phyloP scores from a whole-genome alignment of 2,329 filamentous ascomycete species.

The Fusarium poae region DNA sequence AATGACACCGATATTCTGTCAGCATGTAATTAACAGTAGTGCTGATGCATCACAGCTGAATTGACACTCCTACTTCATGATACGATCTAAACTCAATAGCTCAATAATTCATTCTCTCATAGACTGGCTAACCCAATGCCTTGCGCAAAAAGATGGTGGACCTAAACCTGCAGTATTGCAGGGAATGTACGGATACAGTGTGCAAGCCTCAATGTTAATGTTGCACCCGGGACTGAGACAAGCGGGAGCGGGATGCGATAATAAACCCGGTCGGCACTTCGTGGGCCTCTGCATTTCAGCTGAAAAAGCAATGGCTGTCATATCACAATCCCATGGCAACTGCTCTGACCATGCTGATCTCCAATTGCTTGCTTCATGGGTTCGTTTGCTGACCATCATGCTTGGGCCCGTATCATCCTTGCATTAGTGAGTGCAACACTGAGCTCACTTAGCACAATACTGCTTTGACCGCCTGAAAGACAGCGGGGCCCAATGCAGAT shows the following conservation, averaged over 20 bases:
- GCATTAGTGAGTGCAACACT: constrained; percentile 15
- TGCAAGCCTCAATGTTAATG: background rate
- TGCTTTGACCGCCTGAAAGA: constrained; percentile 14
- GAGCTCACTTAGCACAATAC: constrained; percentile 10
- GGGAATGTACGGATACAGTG: background rate
- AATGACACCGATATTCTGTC: background rate
- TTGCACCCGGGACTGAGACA: background rate
- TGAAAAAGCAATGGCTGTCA: background rate
- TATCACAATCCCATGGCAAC: background rate
- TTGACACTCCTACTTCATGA: too few relatives aligned
- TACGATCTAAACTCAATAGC: background rate
- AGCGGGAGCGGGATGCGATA: background rate
- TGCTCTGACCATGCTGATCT: background rate
- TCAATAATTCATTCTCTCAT: background rate
- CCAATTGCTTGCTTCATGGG: background rate
- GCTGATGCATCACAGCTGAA: background rate
- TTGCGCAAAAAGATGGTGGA: background rate
- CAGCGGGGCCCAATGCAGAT: constrained; percentile 20
- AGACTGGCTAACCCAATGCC: rapidly evolving
- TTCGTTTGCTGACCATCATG: constrained; percentile 18
- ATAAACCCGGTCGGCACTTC: background rate
- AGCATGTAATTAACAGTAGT: background rate
- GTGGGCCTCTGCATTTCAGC: background rate
- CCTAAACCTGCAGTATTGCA: background rate
- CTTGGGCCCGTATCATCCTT: constrained; percentile 9